These are phyloP conservation scores for Starmerella asiatica DNA, from an alignment of 805 yeast species.

Conservation along the genomic window DNA sequence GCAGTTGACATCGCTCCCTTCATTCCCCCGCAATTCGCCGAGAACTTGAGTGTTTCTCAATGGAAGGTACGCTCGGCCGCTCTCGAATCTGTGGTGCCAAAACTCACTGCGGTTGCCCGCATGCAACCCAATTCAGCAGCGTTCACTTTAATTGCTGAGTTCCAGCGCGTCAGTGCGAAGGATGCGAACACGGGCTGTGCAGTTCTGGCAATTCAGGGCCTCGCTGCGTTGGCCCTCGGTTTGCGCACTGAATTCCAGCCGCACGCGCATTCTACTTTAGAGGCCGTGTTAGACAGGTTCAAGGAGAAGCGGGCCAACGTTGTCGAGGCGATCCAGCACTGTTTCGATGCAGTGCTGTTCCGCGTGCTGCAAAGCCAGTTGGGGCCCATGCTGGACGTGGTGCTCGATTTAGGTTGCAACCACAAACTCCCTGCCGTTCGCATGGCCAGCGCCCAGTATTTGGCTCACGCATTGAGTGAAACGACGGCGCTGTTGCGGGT, in stretches of 20 bases:
- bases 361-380: slow-evolving; percentile 20
- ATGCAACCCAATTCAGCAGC: slow-evolving; percentile 31
- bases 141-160: slow-evolving; percentile 35
- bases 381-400: slow-evolving; percentile 7
- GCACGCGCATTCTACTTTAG: slow-evolving; percentile 37
- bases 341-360: slow-evolving; percentile 49
- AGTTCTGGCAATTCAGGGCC: slow-evolving; percentile 56
- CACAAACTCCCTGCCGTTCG: slow-evolving; percentile 78
- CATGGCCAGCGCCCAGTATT: slow-evolving; percentile 51
- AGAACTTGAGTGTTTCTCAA: slow-evolving; percentile 44
- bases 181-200: slow-evolving; percentile 88
- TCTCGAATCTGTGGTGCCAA: slow-evolving; percentile 41
- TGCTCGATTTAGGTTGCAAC: slow-evolving; percentile 40
- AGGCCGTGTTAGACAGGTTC: slow-evolving; percentile 65
- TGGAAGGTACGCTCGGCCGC: slow-evolving; percentile 93
- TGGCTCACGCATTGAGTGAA: slow-evolving; percentile 47
- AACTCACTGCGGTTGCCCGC: slow-evolving; percentile 34
- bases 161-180: slow-evolving; percentile 54
- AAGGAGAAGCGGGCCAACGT: slow-evolving; percentile 80
- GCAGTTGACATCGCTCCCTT: slow-evolving; percentile 54
- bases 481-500: slow-evolving; percentile 38
- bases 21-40: slow-evolving; percentile 49
- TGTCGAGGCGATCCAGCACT: slow-evolving; percentile 50
- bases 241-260: slow-evolving; percentile 39
- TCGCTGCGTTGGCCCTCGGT: slow-evolving; percentile 51